Evolutionary conservation across 75 land plant genomes (phyloP), one percentile per base, ranked within the genome.

Genomic region (Pinus taeda): DNA sequence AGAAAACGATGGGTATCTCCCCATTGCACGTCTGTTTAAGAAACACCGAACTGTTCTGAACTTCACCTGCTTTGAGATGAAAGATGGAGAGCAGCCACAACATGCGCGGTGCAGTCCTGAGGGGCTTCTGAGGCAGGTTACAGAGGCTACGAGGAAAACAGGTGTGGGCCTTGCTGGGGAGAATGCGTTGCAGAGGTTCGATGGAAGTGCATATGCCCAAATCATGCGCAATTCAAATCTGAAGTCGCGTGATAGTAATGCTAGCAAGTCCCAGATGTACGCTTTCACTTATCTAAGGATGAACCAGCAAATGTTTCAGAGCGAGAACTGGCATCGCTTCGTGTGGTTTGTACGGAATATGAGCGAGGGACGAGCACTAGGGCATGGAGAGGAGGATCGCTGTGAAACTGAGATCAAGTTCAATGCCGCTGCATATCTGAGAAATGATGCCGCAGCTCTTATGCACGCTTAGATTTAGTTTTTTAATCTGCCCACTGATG

Each of bases 51-150:
- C 82, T 18, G 88, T 93, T 6, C 70, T 96, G 0, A 96, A 96
- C 77, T 96, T 96, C 84, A 96, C 98, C 4, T 96, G 98, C 77
- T 92, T 96, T 82, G 98, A 96, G 73, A 96, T 96, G 98, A 83
- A 77, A 57, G 98, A 96, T 58, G 71, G 76, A 11, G 92, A 96
- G 72, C 98, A 96, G 15, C 91, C 88, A 2, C 79, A 55, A 1
- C 71, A 81, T 61, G 98, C 97, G 2, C 85, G 81, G 37, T 91
- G 93, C 83, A 90, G 94, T 3, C 94, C 98, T 1, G 93, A 96
- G 81, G 80, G 89, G 3, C 88, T 96, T 7, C 89, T 93, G 13
- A 55, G 75, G 57, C 98, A 93, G 77, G 96, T 95, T 11, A 90
- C 88, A 70, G 55, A 66, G 56, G 97, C 92, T 3, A 82, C 94